Evolutionary conservation across 1,284 basidiomycete genomes (phyloP), one percentile per base, ranked within the genome.

Genomic region (Takashimella koratensis): DNA sequence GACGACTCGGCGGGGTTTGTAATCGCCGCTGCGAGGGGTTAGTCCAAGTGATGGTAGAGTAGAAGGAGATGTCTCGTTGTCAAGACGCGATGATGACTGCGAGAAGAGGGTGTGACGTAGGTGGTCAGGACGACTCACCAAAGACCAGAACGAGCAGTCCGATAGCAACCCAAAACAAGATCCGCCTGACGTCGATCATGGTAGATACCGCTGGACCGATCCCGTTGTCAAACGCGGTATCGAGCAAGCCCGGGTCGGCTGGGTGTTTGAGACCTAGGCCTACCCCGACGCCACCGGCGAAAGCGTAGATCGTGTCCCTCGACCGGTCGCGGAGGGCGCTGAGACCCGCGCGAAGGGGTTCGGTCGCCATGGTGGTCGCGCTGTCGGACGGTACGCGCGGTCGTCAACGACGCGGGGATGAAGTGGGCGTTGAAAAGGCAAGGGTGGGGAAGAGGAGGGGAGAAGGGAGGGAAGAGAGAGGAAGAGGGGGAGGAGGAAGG

Each of bases 1-100:
- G 90, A 92, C 44, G 85, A 84, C 76, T 97, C 92, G 52, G 86
- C 85, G 16, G 94, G 94, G 73, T 95, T 96, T 41, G 91, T 90
- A 73, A 92, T 83, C 79, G 93, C 93, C 45, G 93, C 94, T 95
- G 73, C 16, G 16, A 36, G 16, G 16, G 30, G 30, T 36, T 36
- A 36, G 30, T 16, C 16, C n/a, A n/a, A n/a, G n/a, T 36, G 30
- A 36, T 36, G 30, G 16, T 36, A 16, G 30, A 36, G 16, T 8
- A 36, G 30, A 36, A 8, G 30, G 30, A 36, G 16, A 36, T 36
- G 8, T 8, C 10, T 8, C 30, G 56, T n/a, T 25, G 4, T 39
- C 19, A 23, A 26, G 20, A 20, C 22, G 21, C 25, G 4, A 25
- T 23, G 4, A 8, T 12, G 39, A 27, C 6, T n/a, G n/a, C n/a